Evolutionary conservation across 2,329 filamentous ascomycete species (phyloP), one percentile per base, ranked within the genome.

Genomic region (Chrysosporium queenslandicum): DNA sequence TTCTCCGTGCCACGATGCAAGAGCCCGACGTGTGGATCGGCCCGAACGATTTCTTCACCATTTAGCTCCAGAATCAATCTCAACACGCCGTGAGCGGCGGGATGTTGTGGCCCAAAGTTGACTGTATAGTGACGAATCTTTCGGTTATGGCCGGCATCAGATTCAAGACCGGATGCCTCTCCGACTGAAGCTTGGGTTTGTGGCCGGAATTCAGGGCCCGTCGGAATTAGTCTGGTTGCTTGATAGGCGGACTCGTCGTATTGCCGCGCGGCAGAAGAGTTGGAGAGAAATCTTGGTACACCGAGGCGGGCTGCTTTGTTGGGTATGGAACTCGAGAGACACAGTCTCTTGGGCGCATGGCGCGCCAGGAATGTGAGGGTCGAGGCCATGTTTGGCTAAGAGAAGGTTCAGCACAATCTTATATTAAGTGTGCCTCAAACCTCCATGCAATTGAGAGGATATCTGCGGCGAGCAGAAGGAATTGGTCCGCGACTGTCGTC

Each of bases 101-200:
- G 92, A 77, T 98, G 92, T 78, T 98, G 92, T 59, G 92, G 92
- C 53, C 92, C 92, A 65, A 98, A 98, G 78, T 98, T 98, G 77
- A 98, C 91, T 5, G 92, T 98, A 76, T 98, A 98, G 75, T 98
- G 92, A 61, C 92, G 83, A 69, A 98, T 86, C 79, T 96, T 97
- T 71, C 91, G 85, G 72, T 75, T 71, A 49, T 61, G 59, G 43
- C 65, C 65, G 57, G 59, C 66, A 53, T 71, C 65, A 51, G 70
- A 73, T 61, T 78, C 76, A 49, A 76, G 71, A 39, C 61, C 71
- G 23, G 75, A 46, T 7, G 56, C 40, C 25, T 57, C 47, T 2
- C 47, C 51, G 23, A 39, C 43, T 30, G 32, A 29, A 2, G 46
- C 18, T 9, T 32, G 34, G 18, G 45, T 18, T 36, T 34, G 50